Evolutionary conservation across 2,329 filamentous ascomycete genomes (phyloP).

Genomic region (Beauveria varroae): DNA sequence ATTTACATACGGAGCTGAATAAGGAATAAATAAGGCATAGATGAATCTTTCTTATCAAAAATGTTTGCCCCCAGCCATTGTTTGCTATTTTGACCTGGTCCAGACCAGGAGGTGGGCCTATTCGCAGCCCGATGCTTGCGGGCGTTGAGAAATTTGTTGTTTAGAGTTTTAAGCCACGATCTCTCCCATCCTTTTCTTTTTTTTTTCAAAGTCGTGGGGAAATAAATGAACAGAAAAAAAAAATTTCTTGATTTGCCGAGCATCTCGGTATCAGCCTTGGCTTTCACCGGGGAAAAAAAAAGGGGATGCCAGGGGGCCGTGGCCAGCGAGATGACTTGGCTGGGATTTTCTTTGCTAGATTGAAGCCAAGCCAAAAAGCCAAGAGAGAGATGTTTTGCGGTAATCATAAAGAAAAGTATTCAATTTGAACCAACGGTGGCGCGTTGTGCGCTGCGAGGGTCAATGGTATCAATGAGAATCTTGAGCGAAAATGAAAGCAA

Average conservation of each 20-base stretch:
- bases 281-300: neutral
- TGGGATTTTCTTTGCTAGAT: too few species aligned
- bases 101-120: too few species aligned
- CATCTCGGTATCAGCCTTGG: slow-evolving; percentile 6
- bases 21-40: too few species aligned
- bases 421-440: too few species aligned
- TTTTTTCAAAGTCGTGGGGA: too few species aligned
- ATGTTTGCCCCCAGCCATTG: neutral
- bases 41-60: neutral
- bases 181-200: neutral
- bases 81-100: neutral
- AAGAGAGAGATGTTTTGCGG: neutral
- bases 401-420: neutral
- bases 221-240: neutral
- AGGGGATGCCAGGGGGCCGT: too few species aligned
- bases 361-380: neutral
- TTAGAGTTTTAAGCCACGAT: neutral
- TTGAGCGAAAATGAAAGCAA: too few species aligned
- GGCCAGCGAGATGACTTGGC: too few species aligned
- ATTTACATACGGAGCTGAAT: neutral
- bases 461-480: too few species aligned
- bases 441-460: too few species aligned
- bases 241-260: neutral
- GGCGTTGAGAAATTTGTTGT: neutral
- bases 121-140: too few species aligned